Conservation (phyloP, 306 rosid species). For the Cucurbita ficifolia region DNA sequence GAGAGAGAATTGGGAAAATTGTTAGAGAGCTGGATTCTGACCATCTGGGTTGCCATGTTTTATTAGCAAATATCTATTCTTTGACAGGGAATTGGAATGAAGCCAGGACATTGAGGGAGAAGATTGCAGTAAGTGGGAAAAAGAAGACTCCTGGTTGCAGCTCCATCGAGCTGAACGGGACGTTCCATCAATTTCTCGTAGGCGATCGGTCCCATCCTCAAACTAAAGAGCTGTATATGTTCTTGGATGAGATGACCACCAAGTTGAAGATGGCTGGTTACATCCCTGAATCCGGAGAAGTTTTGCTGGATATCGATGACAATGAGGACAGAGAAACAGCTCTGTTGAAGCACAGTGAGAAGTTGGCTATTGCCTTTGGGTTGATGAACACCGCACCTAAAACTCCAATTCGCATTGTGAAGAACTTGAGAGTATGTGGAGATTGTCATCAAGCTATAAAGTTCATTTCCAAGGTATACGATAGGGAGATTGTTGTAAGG, state of each 20-base stretch:
- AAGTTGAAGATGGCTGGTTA: conserved; percentile 14
- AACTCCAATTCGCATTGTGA: conserved; percentile 16
- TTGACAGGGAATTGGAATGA: conserved; percentile 46
- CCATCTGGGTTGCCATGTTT: conserved; percentile 43
- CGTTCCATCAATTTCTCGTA: conserved; percentile 9
- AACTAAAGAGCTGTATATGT: conserved; percentile 10
- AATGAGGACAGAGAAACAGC: conserved; percentile 17
- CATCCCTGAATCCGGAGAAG: conserved; percentile 1
- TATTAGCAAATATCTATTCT: conserved; percentile 54
- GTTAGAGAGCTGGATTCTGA: conserved; percentile 33
- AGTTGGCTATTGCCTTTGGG: conserved; percentile 18
- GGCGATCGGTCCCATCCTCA: conserved; percentile 16
- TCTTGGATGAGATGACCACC: conserved; percentile 13
- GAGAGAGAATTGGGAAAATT: conserved; percentile 35
- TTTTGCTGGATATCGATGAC: conserved; percentile 13
- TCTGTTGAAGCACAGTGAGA: conserved; percentile 16
- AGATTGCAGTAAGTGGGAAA: conserved; percentile 7
- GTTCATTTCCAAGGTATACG: conserved; percentile 6
- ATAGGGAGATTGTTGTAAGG: conserved; percentile 13
- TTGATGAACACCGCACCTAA: conserved; percentile 7
- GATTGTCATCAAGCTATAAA: conserved; percentile 14
- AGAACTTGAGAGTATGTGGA: conserved; percentile 19
- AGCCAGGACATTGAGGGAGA: conserved; percentile 25
- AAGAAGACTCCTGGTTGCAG: conserved; percentile 18
- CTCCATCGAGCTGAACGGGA: conserved; percentile 19